Conservation (phyloP, 495 filamentous ascomycete species). For the Talaromyces nanjingensis region DNA sequence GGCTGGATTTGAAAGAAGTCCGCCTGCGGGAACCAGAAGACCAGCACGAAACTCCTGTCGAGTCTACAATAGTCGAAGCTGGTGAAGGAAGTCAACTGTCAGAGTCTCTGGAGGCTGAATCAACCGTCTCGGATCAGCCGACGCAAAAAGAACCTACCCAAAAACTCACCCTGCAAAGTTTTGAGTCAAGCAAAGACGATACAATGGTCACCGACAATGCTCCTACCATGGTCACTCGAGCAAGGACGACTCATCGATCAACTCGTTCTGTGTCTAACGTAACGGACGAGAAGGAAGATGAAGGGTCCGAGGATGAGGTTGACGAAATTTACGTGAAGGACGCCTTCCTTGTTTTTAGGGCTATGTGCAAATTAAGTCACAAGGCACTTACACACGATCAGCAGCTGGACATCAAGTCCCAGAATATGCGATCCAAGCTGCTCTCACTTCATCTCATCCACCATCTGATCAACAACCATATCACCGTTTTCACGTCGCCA, state of each 20-base stretch:
- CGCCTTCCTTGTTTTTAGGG: conserved; percentile 92
- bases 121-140: conserved; percentile 46
- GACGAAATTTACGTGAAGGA: conserved; percentile 96
- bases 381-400: conserved; percentile 85
- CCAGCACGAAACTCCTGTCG: conserved; percentile 22
- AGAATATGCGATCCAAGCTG: conserved; percentile 95
- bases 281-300: conserved; percentile 37
- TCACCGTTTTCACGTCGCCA: conserved; percentile 79
- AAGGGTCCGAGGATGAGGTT: conserved; percentile 73
- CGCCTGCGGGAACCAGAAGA: conserved; percentile 39
- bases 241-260: conserved; percentile 49
- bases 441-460: conserved; percentile 92
- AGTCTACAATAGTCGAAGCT: conserved; percentile 29
- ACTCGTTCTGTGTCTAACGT: conserved; percentile 48
- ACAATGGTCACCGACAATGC: conserved; percentile 84
- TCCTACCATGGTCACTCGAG: conserved; percentile 82
- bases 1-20: conserved; percentile 81
- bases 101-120: conserved; percentile 41
- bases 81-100: conserved; percentile 24
- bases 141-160: conserved; percentile 54
- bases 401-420: conserved; percentile 82
- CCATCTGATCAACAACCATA: conserved; percentile 87
- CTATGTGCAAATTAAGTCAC: conserved; percentile 94
- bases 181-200: conserved; percentile 93
- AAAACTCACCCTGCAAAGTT: conserved; percentile 90